Conservation (phyloP, 2,329 filamentous ascomycete species). For the Ophiocordyceps robertsii region DNA sequence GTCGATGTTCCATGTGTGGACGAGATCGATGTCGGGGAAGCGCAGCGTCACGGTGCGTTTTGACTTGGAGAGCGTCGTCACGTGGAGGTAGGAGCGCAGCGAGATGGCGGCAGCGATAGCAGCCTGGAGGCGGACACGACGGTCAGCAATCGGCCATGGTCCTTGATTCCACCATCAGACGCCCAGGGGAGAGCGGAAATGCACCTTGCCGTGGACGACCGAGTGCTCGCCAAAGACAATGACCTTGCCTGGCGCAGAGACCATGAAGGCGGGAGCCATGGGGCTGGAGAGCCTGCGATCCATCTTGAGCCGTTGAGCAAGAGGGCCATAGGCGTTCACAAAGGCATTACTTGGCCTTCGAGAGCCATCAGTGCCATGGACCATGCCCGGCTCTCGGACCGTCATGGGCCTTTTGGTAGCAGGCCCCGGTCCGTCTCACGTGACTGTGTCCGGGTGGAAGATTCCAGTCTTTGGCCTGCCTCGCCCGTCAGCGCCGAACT, state of each 20-base stretch:
- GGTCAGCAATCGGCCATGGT: too few relatives aligned
- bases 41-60: constrained; percentile 75
- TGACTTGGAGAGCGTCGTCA: constrained; percentile 87
- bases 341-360: constrained; percentile 6
- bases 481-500: too few relatives aligned
- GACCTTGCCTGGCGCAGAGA: constrained; percentile 93
- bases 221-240: constrained; percentile 97
- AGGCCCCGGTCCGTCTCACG: too few relatives aligned
- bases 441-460: too few relatives aligned
- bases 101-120: constrained; percentile 94
- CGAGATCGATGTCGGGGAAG: constrained; percentile 81
- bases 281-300: constrained; percentile 47
- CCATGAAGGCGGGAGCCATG: constrained; percentile 87
- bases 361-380: constrained; percentile 1
- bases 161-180: too few relatives aligned
- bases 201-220: constrained; percentile 89
- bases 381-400: too few relatives aligned
- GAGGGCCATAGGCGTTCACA: constrained; percentile 20
- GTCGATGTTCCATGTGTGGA: constrained; percentile 91
- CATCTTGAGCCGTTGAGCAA: constrained; percentile 23
- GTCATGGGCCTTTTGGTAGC: too few relatives aligned
- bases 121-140: constrained; percentile 33
- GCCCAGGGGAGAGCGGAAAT: constrained; percentile 2
- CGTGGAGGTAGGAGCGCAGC: constrained; percentile 88
- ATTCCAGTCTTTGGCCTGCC: too few relatives aligned